Base-by-base conservation (phyloP, 2,329 filamentous ascomycete species). In the Helminthosporium solani region DNA sequence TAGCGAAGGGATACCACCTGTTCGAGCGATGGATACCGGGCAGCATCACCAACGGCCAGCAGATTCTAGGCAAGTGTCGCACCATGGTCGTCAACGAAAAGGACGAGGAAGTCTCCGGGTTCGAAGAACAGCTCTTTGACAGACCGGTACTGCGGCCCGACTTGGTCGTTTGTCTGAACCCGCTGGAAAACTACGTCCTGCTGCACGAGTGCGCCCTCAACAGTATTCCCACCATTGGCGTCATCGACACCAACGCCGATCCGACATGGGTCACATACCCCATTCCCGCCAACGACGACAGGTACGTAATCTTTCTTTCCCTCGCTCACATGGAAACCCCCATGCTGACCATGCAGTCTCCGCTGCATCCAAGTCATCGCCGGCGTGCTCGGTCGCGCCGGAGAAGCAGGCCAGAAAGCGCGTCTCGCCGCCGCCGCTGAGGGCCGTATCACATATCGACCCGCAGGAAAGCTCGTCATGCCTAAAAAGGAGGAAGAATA, bases 231-330 rank as follows among this genome's bases (percentile, higher is more conserved):
- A 97, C 94, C 0, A 94, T 99, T 62, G 94, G 92, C 37, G 79
- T 99, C 47, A 87, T 97, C 57, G 94, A 99, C 71, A 97, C 94
- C 1, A 88, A 99, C 70, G 86, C 85, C 2, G 88, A 97, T 71
- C 89, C 94, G 0, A 89, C 89, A 0, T 92, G 88, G 83, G 90
- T 97, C 40, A 97, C 94, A 3, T 99, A 99, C 67, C 88, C 88
- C 12, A 96, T 99, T 58, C 94, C 94, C 2, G 90, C 90, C 40
- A 99, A 99, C 70, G 94, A 99, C 66, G 94, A 99, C 78, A 90
- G 86, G 86, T 89, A 70, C 64, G 78, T 68, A 36, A 5, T 28
- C 7, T 16, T 18, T 30, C 20, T 25, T 23, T 25, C 14, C 12
- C 11, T 16, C 6, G 9, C 8, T 27, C 12, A 21, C 16, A 44